Evolutionary conservation across 495 filamentous ascomycete genomes (phyloP), one percentile per base, ranked within the genome.

Genomic region (Hyaloscypha bicolor): DNA sequence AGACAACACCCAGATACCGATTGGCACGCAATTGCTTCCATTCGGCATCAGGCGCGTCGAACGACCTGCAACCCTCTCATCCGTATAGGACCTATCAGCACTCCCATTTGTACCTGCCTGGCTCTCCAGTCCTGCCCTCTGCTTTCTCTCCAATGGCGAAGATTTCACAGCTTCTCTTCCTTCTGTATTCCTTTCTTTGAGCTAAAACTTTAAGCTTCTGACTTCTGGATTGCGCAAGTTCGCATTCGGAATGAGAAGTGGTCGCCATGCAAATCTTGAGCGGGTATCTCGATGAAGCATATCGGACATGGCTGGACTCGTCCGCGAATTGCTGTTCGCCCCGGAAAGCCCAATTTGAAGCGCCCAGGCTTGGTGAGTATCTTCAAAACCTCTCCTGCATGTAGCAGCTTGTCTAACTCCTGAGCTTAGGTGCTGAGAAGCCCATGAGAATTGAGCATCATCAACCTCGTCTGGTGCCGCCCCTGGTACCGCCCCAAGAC

Each of bases 391-490:
- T 42, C 32, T 32, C 37, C 21, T 60, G 31, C 31, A 62, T 32
- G 55, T 64, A 57, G 21, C 57, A 66, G 55, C 16, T 63, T 64
- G 45, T 70, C 53, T 66, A 64, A 74, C 32, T 60, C 8, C 32
- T 31, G 9, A 2, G 19, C 32, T 25, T 53, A 74, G 72, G 68
- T 30, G 52, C 51, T 22, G 72, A 70, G 61, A 72, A 62, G 56
- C 48, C 64, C 30, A 74, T 74, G 69, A 72, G 63, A 56, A 72
- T 70, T 66, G 67, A 72, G 51, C 63, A 72, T 69, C 35, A 74
- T 62, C 72, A 74, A 70, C 72, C 72, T 45, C 67, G 56, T 52
- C 35, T 74, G 12, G 52, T 72, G 6, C 70, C 73, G 19, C 63
- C 68, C 12, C 73, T 68, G 22, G 29, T 72, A n/a, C 52, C 59